phyloP scores from a whole-genome alignment of 495 filamentous ascomycete species.

The Penicillium paradoxum region DNA sequence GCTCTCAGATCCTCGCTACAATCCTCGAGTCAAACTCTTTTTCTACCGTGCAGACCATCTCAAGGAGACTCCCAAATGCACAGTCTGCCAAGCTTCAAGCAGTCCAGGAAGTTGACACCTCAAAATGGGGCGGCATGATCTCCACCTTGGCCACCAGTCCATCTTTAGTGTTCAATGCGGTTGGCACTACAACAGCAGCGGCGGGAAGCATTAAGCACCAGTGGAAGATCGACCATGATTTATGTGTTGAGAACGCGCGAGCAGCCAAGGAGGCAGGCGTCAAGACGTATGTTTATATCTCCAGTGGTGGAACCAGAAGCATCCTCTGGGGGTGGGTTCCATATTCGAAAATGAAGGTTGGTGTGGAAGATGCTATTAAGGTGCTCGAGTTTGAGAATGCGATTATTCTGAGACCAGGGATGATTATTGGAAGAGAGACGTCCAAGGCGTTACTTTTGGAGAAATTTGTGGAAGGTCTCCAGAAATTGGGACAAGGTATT shows the following conservation, averaged over 20 bases:
- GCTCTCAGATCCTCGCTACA: slow-evolving; percentile 51
- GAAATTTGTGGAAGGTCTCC: slow-evolving; percentile 21
- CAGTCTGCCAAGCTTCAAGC: slow-evolving; percentile 45
- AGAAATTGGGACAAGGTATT: slow-evolving; percentile 22
- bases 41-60: slow-evolving; percentile 51
- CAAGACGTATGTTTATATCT: slow-evolving; percentile 47
- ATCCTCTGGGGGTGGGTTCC: slow-evolving; percentile 24
- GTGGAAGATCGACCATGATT: slow-evolving; percentile 48
- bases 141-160: slow-evolving; percentile 32
- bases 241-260: slow-evolving; percentile 42
- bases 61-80: slow-evolving; percentile 46
- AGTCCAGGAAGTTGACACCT: slow-evolving; percentile 24
- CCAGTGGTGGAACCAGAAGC: slow-evolving; percentile 31
- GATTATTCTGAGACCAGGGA: slow-evolving; percentile 34
- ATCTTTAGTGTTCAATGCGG: slow-evolving; percentile 42
- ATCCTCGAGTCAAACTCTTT: slow-evolving; percentile 43
- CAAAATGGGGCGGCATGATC: slow-evolving; percentile 33
- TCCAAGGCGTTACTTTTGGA: slow-evolving; percentile 30
- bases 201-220: slow-evolving; percentile 46
- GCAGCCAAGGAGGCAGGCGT: slow-evolving; percentile 48
- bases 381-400: slow-evolving; percentile 35
- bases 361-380: slow-evolving; percentile 36
- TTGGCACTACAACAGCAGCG: slow-evolving; percentile 41
- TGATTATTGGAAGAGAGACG: slow-evolving; percentile 34
- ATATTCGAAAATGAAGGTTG: slow-evolving; percentile 38